A percentile compares a stretch with the other conserved stretches of the same genome.
These are phyloP conservation scores for Polysphondylium violaceum DNA, from an alignment of 78 protist species.

Conservation along the genomic window DNA sequence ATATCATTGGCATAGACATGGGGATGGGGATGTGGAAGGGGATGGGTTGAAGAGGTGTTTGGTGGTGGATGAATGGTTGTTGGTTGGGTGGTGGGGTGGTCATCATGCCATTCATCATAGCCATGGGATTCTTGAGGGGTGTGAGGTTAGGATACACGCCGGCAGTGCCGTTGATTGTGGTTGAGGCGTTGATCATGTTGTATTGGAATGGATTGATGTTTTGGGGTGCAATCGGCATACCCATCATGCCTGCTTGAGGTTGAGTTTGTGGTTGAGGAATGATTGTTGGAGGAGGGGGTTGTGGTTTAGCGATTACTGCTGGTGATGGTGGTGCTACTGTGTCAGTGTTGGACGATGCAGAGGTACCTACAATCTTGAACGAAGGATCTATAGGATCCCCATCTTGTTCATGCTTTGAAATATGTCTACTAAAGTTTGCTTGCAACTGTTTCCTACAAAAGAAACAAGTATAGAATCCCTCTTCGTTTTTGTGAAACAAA, in stretches of 20 bases:
- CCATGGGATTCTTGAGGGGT: no score
- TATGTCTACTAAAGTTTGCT: constrained; percentile 62
- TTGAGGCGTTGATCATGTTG: neutral
- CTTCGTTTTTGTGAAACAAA: constrained; percentile 54
- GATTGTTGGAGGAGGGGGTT: constrained; percentile 10
- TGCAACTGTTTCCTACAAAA: constrained; percentile 45
- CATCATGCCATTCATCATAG: no score
- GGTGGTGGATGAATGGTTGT: neutral
- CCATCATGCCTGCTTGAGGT: no score
- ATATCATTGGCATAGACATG: neutral
- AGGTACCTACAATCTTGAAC: neutral
- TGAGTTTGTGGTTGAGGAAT: constrained; percentile 2
- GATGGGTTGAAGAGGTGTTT: neutral
- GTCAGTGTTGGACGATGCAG: neutral
- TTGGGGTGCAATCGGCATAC: neutral
- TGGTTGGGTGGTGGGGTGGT: neutral
- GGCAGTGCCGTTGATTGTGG: constrained; percentile 8
- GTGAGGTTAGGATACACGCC: no score
- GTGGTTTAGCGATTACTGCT: neutral
- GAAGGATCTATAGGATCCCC: constrained; percentile 26
- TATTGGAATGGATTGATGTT: neutral
- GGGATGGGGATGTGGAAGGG: neutral
- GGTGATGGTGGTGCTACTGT: neutral
- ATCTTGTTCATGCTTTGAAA: constrained; percentile 54
- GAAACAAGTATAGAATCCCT: constrained; percentile 67